These are phyloP conservation scores for Tolypocladium sp. DNA, from an alignment of 2,329 filamentous ascomycete genomes.

Conservation along the genomic window DNA sequence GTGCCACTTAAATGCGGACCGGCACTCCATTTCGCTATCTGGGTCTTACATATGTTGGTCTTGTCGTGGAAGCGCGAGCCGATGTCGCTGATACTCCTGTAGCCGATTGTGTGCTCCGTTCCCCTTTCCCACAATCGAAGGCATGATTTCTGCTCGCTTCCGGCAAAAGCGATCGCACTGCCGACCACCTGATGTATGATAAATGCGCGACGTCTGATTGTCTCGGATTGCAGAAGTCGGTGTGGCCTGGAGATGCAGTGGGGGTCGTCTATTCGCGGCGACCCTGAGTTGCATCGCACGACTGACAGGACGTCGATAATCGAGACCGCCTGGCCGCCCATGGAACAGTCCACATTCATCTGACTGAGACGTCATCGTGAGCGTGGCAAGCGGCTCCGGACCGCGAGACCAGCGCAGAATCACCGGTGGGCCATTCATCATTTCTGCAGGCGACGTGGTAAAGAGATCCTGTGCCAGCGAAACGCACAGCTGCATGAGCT, in stretches of 20 bases:
- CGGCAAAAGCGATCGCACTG: not conserved
- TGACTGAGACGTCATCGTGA: not conserved
- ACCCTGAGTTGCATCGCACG: not conserved
- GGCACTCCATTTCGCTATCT: not conserved
- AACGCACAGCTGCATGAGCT: not conserved
- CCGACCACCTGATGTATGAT: not conserved
- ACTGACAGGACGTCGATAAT: not conserved
- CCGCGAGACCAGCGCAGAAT: not conserved
- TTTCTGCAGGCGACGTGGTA: not conserved
- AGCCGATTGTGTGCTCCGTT: not conserved
- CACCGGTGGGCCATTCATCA: not conserved
- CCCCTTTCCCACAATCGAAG: not conserved
- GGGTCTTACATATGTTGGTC: not conserved
- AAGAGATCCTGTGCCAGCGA: not conserved
- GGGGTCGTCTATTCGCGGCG: not conserved
- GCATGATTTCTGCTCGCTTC: not conserved
- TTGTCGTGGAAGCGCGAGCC: not conserved
- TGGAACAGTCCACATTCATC: not conserved
- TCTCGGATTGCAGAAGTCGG: not conserved
- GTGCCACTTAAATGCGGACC: not conserved
- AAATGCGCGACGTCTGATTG: not conserved
- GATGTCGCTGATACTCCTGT: not conserved
- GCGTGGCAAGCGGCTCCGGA: not conserved
- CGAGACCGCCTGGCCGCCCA: not conserved
- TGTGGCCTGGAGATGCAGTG: not conserved